Conservation (phyloP, 192 early-diverging fungal genomes). For the Rhizophagus prolifer region DNA sequence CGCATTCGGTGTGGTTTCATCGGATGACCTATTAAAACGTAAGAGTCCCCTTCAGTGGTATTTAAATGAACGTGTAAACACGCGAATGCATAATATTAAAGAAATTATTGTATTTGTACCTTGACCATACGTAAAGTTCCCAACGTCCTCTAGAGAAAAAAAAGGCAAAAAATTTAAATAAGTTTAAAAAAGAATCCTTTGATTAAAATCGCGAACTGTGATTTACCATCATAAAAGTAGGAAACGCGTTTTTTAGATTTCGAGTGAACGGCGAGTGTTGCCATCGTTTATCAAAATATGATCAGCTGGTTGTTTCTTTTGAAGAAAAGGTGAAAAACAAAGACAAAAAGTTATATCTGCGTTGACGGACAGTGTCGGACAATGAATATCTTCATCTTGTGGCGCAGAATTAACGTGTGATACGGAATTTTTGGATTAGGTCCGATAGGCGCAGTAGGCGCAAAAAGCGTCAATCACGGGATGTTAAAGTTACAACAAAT, state of each 20-base stretch:
- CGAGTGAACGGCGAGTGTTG: background rate
- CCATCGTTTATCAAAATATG: background rate
- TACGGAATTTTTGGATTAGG: no score
- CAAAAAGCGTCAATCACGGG: no score
- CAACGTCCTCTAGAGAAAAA: conserved; percentile 53
- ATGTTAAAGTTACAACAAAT: no score
- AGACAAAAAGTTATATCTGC: no score
- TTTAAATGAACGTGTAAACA: background rate
- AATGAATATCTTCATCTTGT: no score
- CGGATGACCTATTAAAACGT: conserved; percentile 65
- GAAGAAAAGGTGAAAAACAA: no score
- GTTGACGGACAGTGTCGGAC: no score
- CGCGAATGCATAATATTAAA: conserved; percentile 1
- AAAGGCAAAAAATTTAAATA: background rate
- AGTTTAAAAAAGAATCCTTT: background rate
- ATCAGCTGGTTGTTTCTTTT: background rate
- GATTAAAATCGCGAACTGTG: background rate
- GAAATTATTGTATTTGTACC: conserved; percentile 36
- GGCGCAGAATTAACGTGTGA: no score
- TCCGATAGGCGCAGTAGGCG: no score
- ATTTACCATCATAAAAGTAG: conserved; percentile 65
- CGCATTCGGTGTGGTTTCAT: conserved; percentile 97
- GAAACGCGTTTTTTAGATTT: conserved; percentile 56
- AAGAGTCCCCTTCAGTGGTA: background rate
- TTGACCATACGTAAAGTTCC: conserved; percentile 85